Conservation (phyloP, 1,284 basidiomycete species). For the Erythrobasidium hasegawianum region DNA sequence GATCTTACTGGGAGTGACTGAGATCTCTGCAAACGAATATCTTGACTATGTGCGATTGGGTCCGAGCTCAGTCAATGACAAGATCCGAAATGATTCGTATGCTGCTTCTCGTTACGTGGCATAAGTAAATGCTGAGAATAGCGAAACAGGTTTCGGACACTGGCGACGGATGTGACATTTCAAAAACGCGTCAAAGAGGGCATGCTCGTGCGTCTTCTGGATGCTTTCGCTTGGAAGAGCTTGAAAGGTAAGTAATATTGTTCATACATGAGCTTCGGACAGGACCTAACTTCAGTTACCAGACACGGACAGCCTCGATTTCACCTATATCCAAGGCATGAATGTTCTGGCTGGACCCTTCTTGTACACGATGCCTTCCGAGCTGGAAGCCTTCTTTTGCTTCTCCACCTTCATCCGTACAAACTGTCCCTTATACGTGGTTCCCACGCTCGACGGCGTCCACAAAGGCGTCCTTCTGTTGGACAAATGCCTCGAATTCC, state of each 20-base stretch:
- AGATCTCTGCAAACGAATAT: conserved; percentile 67
- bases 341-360: conserved; percentile 97
- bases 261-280: too few relatives aligned
- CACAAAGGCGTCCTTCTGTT: conserved; percentile 84
- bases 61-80: conserved; percentile 35
- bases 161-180: conserved; percentile 91
- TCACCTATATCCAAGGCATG: conserved; percentile 95
- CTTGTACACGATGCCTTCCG: conserved; percentile 89
- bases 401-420: conserved; percentile 92
- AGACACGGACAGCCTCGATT: conserved; percentile 48
- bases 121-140: not conserved
- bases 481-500: conserved; percentile 82
- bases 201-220: conserved; percentile 89
- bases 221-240: conserved; percentile 95
- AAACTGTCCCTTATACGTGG: conserved; percentile 88
- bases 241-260: conserved; percentile 61
- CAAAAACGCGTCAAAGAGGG: conserved; percentile 91
- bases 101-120: too few relatives aligned
- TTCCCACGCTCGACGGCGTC: conserved; percentile 89
- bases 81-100: conserved; percentile 56
- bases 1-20: conserved; percentile 72
- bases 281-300: too few relatives aligned
- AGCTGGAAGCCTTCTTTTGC: conserved; percentile 93
- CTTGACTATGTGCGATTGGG: conserved; percentile 62
- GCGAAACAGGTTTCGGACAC: conserved; percentile 60